Percentiles rank a stretch among this genome's conserved stretches.
phyloP scores from a whole-genome alignment of 495 filamentous ascomycete species.

The Annulohypoxylon bovei region DNA sequence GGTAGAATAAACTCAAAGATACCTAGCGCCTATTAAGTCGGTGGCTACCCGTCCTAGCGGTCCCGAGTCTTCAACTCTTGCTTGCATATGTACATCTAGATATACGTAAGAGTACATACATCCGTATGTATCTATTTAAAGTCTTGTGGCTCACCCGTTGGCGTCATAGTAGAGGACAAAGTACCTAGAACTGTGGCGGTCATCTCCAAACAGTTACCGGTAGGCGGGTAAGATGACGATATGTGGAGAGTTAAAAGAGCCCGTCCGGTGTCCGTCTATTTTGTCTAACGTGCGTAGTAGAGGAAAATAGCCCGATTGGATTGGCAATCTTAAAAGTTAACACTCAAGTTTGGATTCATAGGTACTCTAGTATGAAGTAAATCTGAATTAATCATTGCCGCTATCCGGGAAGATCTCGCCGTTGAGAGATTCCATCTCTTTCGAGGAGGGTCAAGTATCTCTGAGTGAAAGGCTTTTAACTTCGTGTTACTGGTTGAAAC shows the following conservation, averaged over 20 bases:
- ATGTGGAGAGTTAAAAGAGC: conserved; percentile 16
- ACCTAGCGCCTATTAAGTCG: background rate
- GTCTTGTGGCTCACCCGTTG: conserved; percentile 7
- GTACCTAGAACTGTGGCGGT: conserved; percentile 9
- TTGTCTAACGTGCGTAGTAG: conserved; percentile 7
- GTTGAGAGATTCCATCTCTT: conserved; percentile 7
- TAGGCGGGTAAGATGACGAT: conserved; percentile 25
- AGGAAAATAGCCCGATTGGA: conserved; percentile 9
- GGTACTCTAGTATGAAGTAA: conserved; percentile 12
- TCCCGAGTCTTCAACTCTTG: background rate
- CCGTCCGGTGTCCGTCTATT: background rate
- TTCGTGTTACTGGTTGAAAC: conserved; percentile 30
- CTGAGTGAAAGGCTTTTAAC: no score
- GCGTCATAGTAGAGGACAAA: conserved; percentile 29
- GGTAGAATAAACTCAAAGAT: conserved; percentile 7
- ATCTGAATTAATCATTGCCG: conserved; percentile 20
- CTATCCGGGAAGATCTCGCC: conserved; percentile 21
- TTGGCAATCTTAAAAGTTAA: background rate
- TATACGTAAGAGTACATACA: background rate
- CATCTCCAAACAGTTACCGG: conserved; percentile 16
- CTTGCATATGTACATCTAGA: background rate
- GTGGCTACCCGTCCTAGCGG: conserved; percentile 2
- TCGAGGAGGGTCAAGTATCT: background rate
- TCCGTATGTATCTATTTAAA: background rate
- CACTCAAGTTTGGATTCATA: background rate